Percentiles rank a stretch among this genome's conserved stretches.
These are phyloP conservation scores for Saccharomycopsis microspora DNA, from an alignment of 805 yeast genomes.

Conservation along the genomic window DNA sequence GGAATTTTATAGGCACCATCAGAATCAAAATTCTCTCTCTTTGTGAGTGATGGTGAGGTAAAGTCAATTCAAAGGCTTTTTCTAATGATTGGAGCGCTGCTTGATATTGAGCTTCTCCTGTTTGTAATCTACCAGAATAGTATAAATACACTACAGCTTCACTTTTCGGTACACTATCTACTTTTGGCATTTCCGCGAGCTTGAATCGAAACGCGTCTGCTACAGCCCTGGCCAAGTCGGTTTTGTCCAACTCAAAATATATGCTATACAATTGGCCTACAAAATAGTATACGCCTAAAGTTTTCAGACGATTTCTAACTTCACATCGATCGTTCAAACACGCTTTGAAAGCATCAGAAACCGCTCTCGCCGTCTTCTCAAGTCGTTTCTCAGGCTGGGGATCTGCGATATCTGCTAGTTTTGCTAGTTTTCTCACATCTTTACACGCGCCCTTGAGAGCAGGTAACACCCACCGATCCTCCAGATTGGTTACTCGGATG, in stretches of 20 bases:
- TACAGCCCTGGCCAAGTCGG: conserved; percentile 64
- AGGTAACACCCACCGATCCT: conserved; percentile 40
- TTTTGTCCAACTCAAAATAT: conserved; percentile 54
- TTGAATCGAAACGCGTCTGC: conserved; percentile 40
- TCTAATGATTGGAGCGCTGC: conserved; percentile 40
- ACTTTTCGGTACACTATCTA: conserved; percentile 25
- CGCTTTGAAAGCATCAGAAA: conserved; percentile 64
- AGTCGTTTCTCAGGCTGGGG: conserved; percentile 21
- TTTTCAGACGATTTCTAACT: conserved; percentile 36
- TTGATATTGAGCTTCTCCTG: conserved; percentile 50
- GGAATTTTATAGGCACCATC: conserved; percentile 52
- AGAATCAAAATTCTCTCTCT: conserved; percentile 36
- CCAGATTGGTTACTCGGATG: conserved; percentile 42
- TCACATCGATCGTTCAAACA: conserved; percentile 71
- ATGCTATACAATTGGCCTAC: conserved; percentile 58
- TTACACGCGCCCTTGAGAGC: conserved; percentile 30
- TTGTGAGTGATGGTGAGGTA: conserved; percentile 1
- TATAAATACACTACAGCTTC: conserved; percentile 55
- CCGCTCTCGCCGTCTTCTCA: conserved; percentile 48
- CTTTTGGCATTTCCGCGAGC: conserved; percentile 27
- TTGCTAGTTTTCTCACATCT: conserved; percentile 24
- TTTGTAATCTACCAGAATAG: conserved; percentile 54
- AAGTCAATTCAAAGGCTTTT: conserved; percentile 29
- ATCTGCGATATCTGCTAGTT: conserved; percentile 20
- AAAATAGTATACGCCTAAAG: conserved; percentile 58